Evolutionary conservation across 2,329 filamentous ascomycete species (phyloP).

Genomic region (Fusarium redolens): DNA sequence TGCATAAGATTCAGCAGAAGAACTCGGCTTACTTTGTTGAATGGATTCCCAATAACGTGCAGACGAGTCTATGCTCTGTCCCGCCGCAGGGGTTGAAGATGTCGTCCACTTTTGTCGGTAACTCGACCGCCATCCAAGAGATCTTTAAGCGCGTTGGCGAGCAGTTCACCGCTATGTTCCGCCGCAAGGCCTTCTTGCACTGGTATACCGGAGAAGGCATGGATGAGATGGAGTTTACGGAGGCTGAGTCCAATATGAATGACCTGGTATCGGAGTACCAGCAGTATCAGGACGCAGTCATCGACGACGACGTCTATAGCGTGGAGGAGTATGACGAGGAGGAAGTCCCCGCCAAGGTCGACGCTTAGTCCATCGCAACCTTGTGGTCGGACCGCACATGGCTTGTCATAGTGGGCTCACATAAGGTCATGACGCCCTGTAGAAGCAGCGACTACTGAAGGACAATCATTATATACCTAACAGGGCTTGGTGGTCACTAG

Average conservation of each 20-base stretch:
- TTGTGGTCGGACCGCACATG: slow-evolving; percentile 1
- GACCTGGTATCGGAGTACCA: slow-evolving; percentile 99
- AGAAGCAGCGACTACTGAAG: background rate
- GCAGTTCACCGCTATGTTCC: slow-evolving; percentile 99
- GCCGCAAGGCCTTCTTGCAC: slow-evolving; percentile 99
- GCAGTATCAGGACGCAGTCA: slow-evolving; percentile 99
- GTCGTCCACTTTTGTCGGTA: slow-evolving; percentile 98
- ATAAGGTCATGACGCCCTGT: background rate
- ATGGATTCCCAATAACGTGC: slow-evolving; percentile 99
- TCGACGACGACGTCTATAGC: slow-evolving; percentile 80
- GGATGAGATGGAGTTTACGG: slow-evolving; percentile 99
- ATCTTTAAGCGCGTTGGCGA: slow-evolving; percentile 99
- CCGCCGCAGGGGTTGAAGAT: slow-evolving; percentile 98
- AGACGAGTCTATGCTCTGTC: slow-evolving; percentile 98
- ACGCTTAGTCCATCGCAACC: slow-evolving; percentile 1
- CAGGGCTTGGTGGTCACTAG: background rate
- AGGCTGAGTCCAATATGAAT: slow-evolving; percentile 99
- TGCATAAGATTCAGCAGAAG: slow-evolving; percentile 99
- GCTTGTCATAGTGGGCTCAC: slow-evolving; percentile 1
- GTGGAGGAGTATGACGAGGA: slow-evolving; percentile 93
- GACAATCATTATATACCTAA: background rate
- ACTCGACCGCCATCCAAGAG: slow-evolving; percentile 99
- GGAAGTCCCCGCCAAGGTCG: slow-evolving; percentile 70
- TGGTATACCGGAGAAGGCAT: slow-evolving; percentile 99
- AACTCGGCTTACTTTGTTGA: slow-evolving; percentile 99